These are phyloP conservation scores for Penstemon eatonii DNA, from an alignment of 257 asterid species.

Conservation along the genomic window DNA sequence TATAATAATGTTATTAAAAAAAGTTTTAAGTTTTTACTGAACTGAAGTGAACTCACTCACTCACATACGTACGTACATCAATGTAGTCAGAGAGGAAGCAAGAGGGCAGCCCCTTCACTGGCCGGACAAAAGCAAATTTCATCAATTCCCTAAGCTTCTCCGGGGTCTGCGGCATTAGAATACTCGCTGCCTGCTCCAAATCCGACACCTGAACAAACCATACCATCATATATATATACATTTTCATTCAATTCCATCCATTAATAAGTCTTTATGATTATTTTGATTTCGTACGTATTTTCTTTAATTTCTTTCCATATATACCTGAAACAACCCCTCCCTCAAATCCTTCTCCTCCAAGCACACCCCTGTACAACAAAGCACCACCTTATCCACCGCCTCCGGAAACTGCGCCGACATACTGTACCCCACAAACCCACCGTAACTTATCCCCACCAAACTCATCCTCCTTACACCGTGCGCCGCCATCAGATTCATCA, in stretches of 20 bases:
- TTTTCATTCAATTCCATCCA: too few species aligned
- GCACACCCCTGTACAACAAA: slow-evolving; percentile 85
- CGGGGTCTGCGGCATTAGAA: slow-evolving; percentile 87
- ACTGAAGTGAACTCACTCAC: too few species aligned
- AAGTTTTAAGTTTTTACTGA: neutral
- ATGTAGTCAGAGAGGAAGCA: slow-evolving; percentile 83
- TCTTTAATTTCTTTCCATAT: too few species aligned
- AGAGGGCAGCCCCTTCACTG: slow-evolving; percentile 69
- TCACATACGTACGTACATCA: slow-evolving; percentile 30
- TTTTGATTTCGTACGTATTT: too few species aligned
- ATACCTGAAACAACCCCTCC: slow-evolving; percentile 54
- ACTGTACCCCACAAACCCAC: slow-evolving; percentile 85
- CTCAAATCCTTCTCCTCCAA: slow-evolving; percentile 79
- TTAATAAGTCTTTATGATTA: too few species aligned
- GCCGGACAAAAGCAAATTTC: slow-evolving; percentile 66
- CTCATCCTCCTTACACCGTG: slow-evolving; percentile 52
- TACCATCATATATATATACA: too few species aligned
- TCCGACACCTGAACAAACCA: slow-evolving; percentile 42
- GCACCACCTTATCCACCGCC: slow-evolving; percentile 68
- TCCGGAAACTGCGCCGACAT: slow-evolving; percentile 78
- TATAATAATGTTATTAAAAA: neutral
- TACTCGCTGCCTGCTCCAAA: slow-evolving; percentile 70
- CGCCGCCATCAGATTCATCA: slow-evolving; percentile 65
- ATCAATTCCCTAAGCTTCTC: slow-evolving; percentile 71
- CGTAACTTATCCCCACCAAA: slow-evolving; percentile 86